Conservation (phyloP, 176 grass and related monocot species). For the barley (Hordeum vulgare) region MorexV3_pseudomolecules_assembly NC_058524.1:565980288-565980787, state of each 20-base stretch:
- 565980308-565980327: not conserved
- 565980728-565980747: too few species aligned
- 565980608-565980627: too few species aligned
- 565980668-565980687: too few species aligned
- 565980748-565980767: too few species aligned
- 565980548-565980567: not conserved
- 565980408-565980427: not conserved
- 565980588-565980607: too few species aligned
- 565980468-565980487: constrained; percentile 21
- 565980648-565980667: too few species aligned
- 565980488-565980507: constrained; percentile 23
- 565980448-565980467: constrained; percentile 11
- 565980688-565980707: too few species aligned
- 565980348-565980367: not conserved
- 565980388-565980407: constrained; percentile 16
- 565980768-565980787: too few species aligned
- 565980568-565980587: not conserved
- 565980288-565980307: not conserved
- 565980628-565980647: too few species aligned
- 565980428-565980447: not conserved
- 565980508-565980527: constrained; percentile 13
- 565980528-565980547: not conserved
- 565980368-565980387: not conserved
- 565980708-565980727: too few species aligned
- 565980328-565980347: too few species aligned